A percentile compares a stretch with the other conserved stretches of the same genome.
Evolutionary conservation across 805 yeast species (phyloP).

Genomic region (Saturnispora mendoncae): DNA sequence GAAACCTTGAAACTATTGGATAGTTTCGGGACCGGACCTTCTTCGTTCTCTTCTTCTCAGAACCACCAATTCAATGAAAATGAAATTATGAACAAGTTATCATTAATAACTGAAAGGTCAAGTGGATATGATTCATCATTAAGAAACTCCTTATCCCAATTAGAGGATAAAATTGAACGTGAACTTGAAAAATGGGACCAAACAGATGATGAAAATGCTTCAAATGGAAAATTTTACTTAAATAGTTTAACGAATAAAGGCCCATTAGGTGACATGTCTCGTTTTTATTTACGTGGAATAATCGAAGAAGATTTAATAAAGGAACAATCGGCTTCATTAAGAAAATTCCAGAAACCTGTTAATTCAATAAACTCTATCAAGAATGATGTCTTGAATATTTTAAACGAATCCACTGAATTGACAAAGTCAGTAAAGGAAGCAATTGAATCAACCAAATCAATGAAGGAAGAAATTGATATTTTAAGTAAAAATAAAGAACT

Average conservation of each 20-base stretch:
- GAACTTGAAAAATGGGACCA: background rate
- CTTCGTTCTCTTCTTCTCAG: no score
- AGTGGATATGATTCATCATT: conserved; percentile 33
- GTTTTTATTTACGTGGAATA: conserved; percentile 52
- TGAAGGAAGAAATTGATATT: conserved; percentile 16
- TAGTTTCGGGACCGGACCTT: conserved; percentile 3
- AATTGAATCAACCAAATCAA: conserved; percentile 18
- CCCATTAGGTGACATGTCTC: conserved; percentile 42
- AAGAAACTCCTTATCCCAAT: conserved; percentile 23
- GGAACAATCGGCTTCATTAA: conserved; percentile 43
- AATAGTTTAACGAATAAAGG: conserved; percentile 26
- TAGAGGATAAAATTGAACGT: conserved; percentile 20
- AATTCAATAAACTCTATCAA: conserved; percentile 30
- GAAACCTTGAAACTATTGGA: conserved; percentile 11
- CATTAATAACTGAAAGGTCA: conserved; percentile 11
- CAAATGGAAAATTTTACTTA: conserved; percentile 18
- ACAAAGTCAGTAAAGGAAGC: conserved; percentile 20
- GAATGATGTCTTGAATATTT: conserved; percentile 24
- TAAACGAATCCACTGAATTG: conserved; percentile 20
- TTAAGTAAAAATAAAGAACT: conserved; percentile 28
- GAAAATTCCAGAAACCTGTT: conserved; percentile 36
- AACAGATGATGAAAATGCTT: conserved; percentile 3
- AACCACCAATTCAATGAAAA: conserved; percentile 4
- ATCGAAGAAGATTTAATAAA: conserved; percentile 53
- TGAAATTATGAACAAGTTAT: conserved; percentile 8